phyloP scores from a whole-genome alignment of 805 yeast species.

The Maudiozyma bulderi region DNA sequence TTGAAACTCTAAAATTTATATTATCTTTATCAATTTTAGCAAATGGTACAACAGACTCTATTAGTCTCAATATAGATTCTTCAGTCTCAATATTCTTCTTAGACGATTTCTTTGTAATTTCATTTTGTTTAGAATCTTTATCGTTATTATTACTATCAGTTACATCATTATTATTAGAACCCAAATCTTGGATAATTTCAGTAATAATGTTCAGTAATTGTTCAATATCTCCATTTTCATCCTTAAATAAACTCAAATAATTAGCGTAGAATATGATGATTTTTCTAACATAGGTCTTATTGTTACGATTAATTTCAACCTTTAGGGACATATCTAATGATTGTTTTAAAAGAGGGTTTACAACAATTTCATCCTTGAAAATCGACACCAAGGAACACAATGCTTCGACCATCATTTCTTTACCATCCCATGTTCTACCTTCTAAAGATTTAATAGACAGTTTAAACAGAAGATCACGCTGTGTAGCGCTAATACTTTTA shows the following conservation, averaged over 20 bases:
- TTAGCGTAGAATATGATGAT: constrained; percentile 46
- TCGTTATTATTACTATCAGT: neutral
- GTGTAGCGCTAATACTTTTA: constrained; percentile 18
- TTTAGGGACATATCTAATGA: constrained; percentile 37
- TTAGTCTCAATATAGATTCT: constrained; percentile 34
- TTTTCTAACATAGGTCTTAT: constrained; percentile 50
- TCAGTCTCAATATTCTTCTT: constrained; percentile 39
- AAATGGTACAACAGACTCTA: constrained; percentile 31
- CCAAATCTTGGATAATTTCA: constrained; percentile 32
- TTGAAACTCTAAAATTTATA: constrained; percentile 5
- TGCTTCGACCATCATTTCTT: constrained; percentile 65
- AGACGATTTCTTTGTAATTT: constrained; percentile 32
- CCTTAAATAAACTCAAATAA: constrained; percentile 35
- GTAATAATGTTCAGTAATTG: constrained; percentile 29
- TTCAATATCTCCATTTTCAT: constrained; percentile 5
- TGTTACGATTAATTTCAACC: constrained; percentile 58
- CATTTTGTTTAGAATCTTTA: constrained; percentile 11
- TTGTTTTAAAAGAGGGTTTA: constrained; percentile 27
- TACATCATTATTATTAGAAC: neutral
- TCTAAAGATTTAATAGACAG: constrained; percentile 49
- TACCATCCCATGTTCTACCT: constrained; percentile 86
- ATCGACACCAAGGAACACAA: constrained; percentile 48
- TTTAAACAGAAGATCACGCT: constrained; percentile 35
- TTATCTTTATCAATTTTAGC: constrained; percentile 20
- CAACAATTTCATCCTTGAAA: constrained; percentile 30